Conservation (phyloP, 1,284 basidiomycete genomes). For the Cryptococcus sp. region DNA sequence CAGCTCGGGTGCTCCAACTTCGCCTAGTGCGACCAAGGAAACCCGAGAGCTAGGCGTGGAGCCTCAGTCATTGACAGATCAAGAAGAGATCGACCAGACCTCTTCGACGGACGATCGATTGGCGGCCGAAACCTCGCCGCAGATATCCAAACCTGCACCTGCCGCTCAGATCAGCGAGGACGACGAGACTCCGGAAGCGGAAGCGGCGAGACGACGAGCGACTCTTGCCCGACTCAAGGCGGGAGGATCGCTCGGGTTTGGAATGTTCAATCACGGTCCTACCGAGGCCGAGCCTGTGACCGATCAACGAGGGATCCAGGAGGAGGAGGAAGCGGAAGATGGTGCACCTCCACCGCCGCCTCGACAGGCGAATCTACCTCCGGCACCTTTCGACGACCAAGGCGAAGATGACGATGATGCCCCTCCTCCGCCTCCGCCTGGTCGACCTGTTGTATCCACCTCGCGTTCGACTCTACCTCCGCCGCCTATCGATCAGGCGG, state of each 20-base stretch:
- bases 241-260: slow-evolving; percentile 42
- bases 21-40: slow-evolving; percentile 1
- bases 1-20: slow-evolving; percentile 4
- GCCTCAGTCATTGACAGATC: no score
- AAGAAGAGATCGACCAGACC: no score
- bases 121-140: no score
- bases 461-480: slow-evolving; percentile 8
- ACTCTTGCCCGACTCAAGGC: slow-evolving; percentile 43
- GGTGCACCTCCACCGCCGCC: slow-evolving; percentile 2
- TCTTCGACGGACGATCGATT: no score
- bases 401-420: slow-evolving; percentile 12
- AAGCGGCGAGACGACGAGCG: slow-evolving; percentile 39
- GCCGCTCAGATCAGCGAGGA: slow-evolving; percentile 11
- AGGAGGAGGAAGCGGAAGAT: slow-evolving; percentile 14
- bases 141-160: background rate
- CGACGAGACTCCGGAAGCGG: slow-evolving; percentile 44
- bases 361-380: slow-evolving; percentile 3
- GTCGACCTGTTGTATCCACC: slow-evolving; percentile 12
- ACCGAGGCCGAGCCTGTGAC: slow-evolving; percentile 1
- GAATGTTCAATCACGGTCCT: slow-evolving; percentile 38
- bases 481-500: slow-evolving; percentile 10
- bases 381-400: background rate
- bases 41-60: no score
- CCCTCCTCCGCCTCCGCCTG: slow-evolving; percentile 21
- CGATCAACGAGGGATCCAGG: slow-evolving; percentile 10